These are phyloP conservation scores for Yarrowia divulgata DNA, from an alignment of 805 yeast genomes.

Conservation along the genomic window DNA sequence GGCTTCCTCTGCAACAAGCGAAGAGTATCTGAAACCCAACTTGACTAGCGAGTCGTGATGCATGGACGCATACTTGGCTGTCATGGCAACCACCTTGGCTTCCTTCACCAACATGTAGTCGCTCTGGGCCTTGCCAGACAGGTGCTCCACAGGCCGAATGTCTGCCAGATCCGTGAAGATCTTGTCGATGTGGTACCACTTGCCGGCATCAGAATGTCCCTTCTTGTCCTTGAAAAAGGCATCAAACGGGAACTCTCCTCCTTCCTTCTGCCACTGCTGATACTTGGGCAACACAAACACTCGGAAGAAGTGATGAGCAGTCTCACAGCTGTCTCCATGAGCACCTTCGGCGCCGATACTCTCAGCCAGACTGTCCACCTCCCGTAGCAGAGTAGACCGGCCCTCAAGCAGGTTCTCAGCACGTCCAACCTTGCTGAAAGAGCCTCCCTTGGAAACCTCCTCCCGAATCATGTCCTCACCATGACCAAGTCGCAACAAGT, in stretches of 20 bases:
- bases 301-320: constrained; percentile 51
- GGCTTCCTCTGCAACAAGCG: constrained; percentile 51
- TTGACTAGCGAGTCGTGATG: constrained; percentile 41
- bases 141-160: constrained; percentile 48
- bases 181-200: constrained; percentile 43
- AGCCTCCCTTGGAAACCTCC: constrained; percentile 30
- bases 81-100: constrained; percentile 49
- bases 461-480: constrained; percentile 43
- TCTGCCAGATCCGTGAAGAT: constrained; percentile 46
- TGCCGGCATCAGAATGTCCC: constrained; percentile 36
- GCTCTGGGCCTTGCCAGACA: constrained; percentile 42
- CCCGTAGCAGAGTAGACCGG: constrained; percentile 42
- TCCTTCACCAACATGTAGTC: constrained; percentile 46
- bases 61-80: constrained; percentile 44
- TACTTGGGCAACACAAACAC: constrained; percentile 44
- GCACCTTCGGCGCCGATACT: constrained; percentile 50
- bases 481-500: constrained; percentile 46
- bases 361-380: constrained; percentile 50
- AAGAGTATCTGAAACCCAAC: constrained; percentile 46
- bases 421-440: constrained; percentile 35
- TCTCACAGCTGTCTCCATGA: constrained; percentile 52
- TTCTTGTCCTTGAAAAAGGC: constrained; percentile 15
- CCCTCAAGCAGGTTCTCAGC: constrained; percentile 41
- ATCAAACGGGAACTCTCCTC: constrained; percentile 28
- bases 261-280: constrained; percentile 21